phyloP scores from a whole-genome alignment of 257 asterid species.

The Nicotiana knightiana region DNA sequence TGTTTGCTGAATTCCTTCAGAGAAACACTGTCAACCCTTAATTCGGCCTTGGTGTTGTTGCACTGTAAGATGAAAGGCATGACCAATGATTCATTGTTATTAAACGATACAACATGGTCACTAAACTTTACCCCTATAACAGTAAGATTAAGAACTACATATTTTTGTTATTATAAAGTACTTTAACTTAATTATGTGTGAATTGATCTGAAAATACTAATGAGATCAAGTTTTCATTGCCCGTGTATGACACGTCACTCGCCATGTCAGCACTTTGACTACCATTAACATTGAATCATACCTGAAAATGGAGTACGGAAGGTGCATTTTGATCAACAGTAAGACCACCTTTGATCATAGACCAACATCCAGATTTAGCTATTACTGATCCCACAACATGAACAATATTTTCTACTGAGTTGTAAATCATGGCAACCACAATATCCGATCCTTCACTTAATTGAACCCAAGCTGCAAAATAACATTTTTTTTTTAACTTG shows the following conservation, averaged over 20 bases:
- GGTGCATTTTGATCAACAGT: conserved; percentile 17
- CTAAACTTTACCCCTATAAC: no score
- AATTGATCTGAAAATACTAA: no score
- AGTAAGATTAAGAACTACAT: no score
- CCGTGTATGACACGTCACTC: no score
- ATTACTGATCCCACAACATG: conserved; percentile 32
- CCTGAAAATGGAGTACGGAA: conserved; percentile 27
- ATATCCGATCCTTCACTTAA: conserved; percentile 24
- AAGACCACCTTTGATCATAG: conserved; percentile 53
- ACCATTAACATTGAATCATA: neutral
- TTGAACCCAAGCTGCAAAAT: conserved; percentile 47
- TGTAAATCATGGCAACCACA: conserved; percentile 21
- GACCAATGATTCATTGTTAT: neutral
- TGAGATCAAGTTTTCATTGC: no score
- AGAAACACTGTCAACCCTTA: conserved; percentile 52
- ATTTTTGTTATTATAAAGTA: no score
- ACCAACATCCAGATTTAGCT: conserved; percentile 52
- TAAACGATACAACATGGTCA: no score
- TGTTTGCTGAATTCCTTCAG: conserved; percentile 30
- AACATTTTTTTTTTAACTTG: neutral
- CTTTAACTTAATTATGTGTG: no score
- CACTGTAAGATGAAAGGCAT: conserved; percentile 14
- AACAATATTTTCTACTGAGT: neutral
- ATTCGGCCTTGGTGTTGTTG: conserved; percentile 20
- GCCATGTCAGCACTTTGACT: no score